Evolutionary conservation across 805 yeast genomes (phyloP), one percentile per base, ranked within the genome.

Genomic region (Yamadazyma takamatsuzukensis): DNA sequence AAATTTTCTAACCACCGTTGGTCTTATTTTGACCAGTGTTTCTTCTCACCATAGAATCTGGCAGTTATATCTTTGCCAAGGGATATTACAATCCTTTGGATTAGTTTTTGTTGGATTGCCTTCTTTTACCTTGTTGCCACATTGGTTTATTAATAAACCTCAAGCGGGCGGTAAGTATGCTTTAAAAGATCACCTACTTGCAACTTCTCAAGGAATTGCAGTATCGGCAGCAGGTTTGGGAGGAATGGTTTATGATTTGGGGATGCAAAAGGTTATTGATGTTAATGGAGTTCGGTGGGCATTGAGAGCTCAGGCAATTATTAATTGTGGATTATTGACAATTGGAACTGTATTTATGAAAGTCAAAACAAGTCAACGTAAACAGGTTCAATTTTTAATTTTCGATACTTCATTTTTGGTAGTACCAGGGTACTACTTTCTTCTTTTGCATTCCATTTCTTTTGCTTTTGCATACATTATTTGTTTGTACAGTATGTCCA

Each of bases 1-100:
- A 2, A 49, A 63, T 6, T 33, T 51, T 1, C 30, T 69, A 7
- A 73, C 76, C 44, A 69, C 76, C 34, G 61, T 64, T 0, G 82
- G 77, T 1, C 62, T 70, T 18, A 30, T 81, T 17, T 41, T 80
- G 42, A 83, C 87, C 1, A 70, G 80, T 3, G 78, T 68, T 48
- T 53, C 83, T 1, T 69, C 67, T 1, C n/a, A n/a, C n/a, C n/a
- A n/a, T n/a, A 57, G 61, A 18, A 46, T 76, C 11, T 80, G 86
- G 85, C 76, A 81, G 39, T 47, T 81, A 10, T 77, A 66, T 44
- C 48, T 76, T 19, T 72, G 83, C 5, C 86, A 81, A 54, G 87
- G 87, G 18, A 59, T 78, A 2, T 37, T 80, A 17, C 68, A 68
- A 30, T 81, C 84, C n/a, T 42, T 73, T 9, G 77, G 77, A 3